phyloP scores from a whole-genome alignment of 176 grass and related monocot species.

The Ensete glaucum region DNA sequence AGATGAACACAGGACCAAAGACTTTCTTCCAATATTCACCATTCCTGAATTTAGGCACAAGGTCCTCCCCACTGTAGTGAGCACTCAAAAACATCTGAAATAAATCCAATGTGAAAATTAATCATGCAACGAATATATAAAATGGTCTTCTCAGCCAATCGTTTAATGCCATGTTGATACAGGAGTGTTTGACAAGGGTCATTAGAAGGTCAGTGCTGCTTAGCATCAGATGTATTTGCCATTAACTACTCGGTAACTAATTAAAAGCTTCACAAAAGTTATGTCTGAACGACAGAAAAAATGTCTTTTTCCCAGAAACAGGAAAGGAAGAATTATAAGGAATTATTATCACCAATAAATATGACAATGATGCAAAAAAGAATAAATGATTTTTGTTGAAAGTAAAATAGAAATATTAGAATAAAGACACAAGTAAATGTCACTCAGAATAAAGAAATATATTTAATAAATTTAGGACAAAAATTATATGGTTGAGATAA shows the following conservation, averaged over 20 bases:
- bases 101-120: neutral
- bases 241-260: neutral
- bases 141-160: neutral
- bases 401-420: no score
- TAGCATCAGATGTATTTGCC: neutral
- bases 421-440: no score
- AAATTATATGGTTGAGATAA: no score
- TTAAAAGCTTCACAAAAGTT: neutral
- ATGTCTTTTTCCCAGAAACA: neutral
- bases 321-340: neutral
- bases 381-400: no score
- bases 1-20: conserved; percentile 74
- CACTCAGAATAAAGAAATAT: no score
- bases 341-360: neutral
- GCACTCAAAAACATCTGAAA: conserved; percentile 52
- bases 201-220: neutral
- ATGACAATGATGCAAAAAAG: neutral
- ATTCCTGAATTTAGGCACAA: conserved; percentile 29
- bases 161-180: neutral
- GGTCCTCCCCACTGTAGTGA: conserved; percentile 52
- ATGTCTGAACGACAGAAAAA: neutral
- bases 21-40: conserved; percentile 73
- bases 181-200: neutral
- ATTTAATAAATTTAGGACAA: no score
- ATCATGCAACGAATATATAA: no score